Conservation (phyloP, 208 protist genomes). For the Naegleria fowleri region DNA sequence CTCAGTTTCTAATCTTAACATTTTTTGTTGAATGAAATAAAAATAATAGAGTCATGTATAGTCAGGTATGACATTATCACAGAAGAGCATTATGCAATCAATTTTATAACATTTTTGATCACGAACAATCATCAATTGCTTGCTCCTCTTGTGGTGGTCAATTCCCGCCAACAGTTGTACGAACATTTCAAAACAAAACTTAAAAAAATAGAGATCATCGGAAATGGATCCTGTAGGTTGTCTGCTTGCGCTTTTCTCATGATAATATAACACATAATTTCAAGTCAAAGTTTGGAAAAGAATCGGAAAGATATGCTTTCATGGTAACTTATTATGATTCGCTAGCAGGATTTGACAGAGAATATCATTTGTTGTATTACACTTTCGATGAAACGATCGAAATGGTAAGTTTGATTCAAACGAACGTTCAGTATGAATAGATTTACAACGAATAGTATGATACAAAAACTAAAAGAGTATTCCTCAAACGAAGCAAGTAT, state of each 20-base stretch:
- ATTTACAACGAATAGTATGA: conserved; percentile 57
- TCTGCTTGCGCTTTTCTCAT: too few relatives aligned
- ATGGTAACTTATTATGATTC: conserved; percentile 30
- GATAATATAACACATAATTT: too few relatives aligned
- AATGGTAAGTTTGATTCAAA: conserved; percentile 79
- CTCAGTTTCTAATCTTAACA: neutral
- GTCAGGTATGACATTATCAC: too few relatives aligned
- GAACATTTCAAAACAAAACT: too few relatives aligned
- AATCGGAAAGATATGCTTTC: conserved; percentile 24
- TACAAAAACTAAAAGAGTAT: neutral
- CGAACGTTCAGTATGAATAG: conserved; percentile 77
- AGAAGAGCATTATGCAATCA: too few relatives aligned
- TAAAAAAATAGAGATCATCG: too few relatives aligned
- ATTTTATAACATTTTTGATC: too few relatives aligned
- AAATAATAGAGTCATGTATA: too few relatives aligned
- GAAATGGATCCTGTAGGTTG: too few relatives aligned
- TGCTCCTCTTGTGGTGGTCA: too few relatives aligned
- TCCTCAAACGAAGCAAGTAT: conserved; percentile 55
- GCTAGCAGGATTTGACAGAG: conserved; percentile 66
- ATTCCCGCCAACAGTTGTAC: too few relatives aligned
- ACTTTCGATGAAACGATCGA: conserved; percentile 78
- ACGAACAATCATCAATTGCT: too few relatives aligned
- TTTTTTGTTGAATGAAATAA: neutral
- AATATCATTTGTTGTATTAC: conserved; percentile 82
- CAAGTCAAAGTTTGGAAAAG: neutral